Percentiles rank a stretch among this genome's conserved stretches.
These are phyloP conservation scores for Fusarium sulawesiense DNA, from an alignment of 2,329 filamentous ascomycete genomes.

Conservation along the genomic window DNA sequence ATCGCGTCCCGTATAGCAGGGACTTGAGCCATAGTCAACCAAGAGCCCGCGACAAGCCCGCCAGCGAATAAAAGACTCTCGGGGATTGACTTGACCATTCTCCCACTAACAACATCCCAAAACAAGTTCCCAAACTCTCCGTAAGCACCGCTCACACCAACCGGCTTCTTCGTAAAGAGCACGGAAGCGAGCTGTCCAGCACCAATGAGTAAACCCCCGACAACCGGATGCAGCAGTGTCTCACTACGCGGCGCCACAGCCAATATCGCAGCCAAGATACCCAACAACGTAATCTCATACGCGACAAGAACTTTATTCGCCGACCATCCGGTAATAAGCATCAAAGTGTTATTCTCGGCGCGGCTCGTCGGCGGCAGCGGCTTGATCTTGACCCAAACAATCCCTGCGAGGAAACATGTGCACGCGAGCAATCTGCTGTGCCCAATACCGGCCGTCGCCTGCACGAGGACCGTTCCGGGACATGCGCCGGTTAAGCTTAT, in stretches of 20 bases:
- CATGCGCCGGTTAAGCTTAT: slow-evolving; percentile 31
- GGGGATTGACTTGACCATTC: neutral
- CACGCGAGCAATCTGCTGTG: slow-evolving; percentile 11
- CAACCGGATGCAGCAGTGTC: slow-evolving; percentile 10
- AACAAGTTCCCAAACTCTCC: slow-evolving; percentile 9
- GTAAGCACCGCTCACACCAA: slow-evolving; percentile 12
- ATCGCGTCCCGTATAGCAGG: slow-evolving; percentile 8
- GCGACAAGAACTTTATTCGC: slow-evolving; percentile 6
- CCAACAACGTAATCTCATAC: slow-evolving; percentile 9
- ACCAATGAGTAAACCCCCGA: slow-evolving; percentile 17
- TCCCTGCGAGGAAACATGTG: slow-evolving; percentile 8
- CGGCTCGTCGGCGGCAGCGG: slow-evolving; percentile 17
- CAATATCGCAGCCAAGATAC: slow-evolving; percentile 2
- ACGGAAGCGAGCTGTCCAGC: slow-evolving; percentile 10
- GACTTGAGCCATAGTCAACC: neutral
- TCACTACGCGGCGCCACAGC: slow-evolving; percentile 7
- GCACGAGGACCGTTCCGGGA: slow-evolving; percentile 23
- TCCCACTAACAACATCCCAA: neutral
- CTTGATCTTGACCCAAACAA: slow-evolving; percentile 6
- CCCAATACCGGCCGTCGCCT: slow-evolving; percentile 9
- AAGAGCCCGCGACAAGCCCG: slow-evolving; percentile 11
- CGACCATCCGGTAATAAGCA: slow-evolving; percentile 13
- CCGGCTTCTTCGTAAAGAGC: slow-evolving; percentile 4
- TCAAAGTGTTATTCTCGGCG: neutral
- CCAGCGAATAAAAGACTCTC: slow-evolving; percentile 5